Evolutionary conservation across 2,329 filamentous ascomycete genomes (phyloP).

Genomic region (Sporothrix curviconia): DNA sequence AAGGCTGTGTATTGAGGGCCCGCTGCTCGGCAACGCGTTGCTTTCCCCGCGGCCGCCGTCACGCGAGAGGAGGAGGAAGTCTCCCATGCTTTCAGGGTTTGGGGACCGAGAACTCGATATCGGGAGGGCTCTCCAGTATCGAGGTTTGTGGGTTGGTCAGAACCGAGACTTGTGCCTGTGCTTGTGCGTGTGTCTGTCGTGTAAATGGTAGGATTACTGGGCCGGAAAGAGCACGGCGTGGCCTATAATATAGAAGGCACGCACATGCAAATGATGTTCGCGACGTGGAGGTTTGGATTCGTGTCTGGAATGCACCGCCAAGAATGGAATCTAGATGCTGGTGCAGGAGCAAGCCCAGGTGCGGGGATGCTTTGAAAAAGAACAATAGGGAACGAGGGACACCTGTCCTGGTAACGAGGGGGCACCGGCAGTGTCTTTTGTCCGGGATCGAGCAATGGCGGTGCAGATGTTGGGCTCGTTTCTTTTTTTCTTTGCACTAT

Average conservation of each 20-base stretch:
- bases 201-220: background rate
- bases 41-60: slow-evolving; percentile 10
- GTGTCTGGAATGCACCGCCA: background rate
- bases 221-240: background rate
- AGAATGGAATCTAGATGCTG: background rate
- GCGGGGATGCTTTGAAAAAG: background rate
- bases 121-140: too few relatives aligned
- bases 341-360: background rate
- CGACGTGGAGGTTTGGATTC: background rate
- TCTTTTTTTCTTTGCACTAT: background rate
- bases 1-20: background rate
- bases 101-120: too few relatives aligned
- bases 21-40: background rate
- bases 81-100: too few relatives aligned
- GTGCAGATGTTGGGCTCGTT: too few relatives aligned
- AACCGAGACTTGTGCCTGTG: background rate
- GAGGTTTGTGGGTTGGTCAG: background rate
- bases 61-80: slow-evolving; percentile 11
- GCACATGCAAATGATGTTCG: background rate
- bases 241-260: too few relatives aligned
- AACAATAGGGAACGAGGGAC: too few relatives aligned
- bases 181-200: background rate
- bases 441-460: too few relatives aligned
- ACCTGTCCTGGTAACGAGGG: too few relatives aligned
- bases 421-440: too few relatives aligned